Percentiles rank a stretch among this genome's conserved stretches.
Conservation (phyloP, 345 rosid species). For the Salix dunnii region DNA sequence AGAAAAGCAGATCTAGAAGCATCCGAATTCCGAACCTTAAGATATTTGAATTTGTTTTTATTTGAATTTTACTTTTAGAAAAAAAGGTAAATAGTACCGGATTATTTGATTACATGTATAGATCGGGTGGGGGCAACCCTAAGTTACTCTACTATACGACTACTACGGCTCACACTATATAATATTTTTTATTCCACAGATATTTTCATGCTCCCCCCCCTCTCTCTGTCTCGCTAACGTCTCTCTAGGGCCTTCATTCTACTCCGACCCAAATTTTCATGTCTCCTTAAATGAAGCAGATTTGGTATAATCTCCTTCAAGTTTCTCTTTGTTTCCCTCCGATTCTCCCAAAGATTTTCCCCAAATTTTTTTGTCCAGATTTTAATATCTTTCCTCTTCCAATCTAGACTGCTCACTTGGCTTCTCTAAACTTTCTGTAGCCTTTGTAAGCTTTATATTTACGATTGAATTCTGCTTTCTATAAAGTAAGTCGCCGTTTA, state of each 20-base stretch:
- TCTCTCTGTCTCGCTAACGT: neutral
- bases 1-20: neutral
- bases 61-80: too few species aligned
- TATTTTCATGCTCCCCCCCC: slow-evolving; percentile 13
- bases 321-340: neutral
- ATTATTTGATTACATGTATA: slow-evolving; percentile 17
- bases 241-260: neutral
- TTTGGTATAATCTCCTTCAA: neutral
- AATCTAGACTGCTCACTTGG: neutral
- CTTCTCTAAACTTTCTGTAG: neutral
- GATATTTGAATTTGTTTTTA: too few species aligned
- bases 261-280: neutral
- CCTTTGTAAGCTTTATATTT: slow-evolving; percentile 12
- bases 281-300: slow-evolving; percentile 12
- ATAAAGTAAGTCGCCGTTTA: slow-evolving; percentile 3
- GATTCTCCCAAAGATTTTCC: neutral
- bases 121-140: slow-evolving; percentile 43
- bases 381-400: neutral
- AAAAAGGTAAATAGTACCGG: too few species aligned
- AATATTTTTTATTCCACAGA: neutral
- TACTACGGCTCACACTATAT: neutral
- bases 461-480: slow-evolving; percentile 16
- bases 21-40: slow-evolving; percentile 5
- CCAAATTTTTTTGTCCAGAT: neutral
- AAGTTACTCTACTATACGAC: neutral